Base-by-base conservation (phyloP, 169 alveolate genomes). In the Cystoisospora suis region DNA sequence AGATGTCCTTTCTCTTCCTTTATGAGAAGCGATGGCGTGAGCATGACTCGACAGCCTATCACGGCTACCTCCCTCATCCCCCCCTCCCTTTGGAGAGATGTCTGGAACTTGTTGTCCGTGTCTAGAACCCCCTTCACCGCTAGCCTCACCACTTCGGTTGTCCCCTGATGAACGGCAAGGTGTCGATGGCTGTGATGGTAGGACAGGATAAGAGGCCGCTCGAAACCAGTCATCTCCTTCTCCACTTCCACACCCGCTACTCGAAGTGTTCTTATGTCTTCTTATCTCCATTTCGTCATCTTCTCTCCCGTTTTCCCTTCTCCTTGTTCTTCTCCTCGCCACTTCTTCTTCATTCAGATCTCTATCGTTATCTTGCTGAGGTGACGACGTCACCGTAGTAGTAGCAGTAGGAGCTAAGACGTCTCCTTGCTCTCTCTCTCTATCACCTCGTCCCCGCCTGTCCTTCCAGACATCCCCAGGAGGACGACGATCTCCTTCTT, bases 171-270 rank as follows among this genome's bases (percentile, higher is more conserved):
- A 47, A 38, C 40, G 83, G 56, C 83, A 72, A 17, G 83, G 83
- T 17, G 45, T 72, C 58, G 83, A 40, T 5, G 83, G 83, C 47
- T 72, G 47, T 38, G 83, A 38, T 12, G 83, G 83, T 56, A 72
- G 56, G 59, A 72, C 83, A 5, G 83, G 83, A n/a, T 72, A 72
- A 3, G 83, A 38, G 17, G 83, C 79, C 12, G 79, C 79, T 15
- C 79, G 79, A 29, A 65, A 17, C 79, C 79, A 65, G 79, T 65
- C 79, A 27, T 34, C 29, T 40, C 12, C 79, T 20, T 65, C 75
- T n/a, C n/a, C n/a, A n/a, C n/a, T n/a, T n/a, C n/a, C n/a, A n/a
- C n/a, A n/a, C n/a, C n/a, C n/a, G n/a, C n/a, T n/a, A n/a, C n/a
- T n/a, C n/a, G n/a, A n/a, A n/a, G n/a, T n/a, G n/a, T n/a, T n/a